Evolutionary conservation across 164 flowering plant species (phyloP).

Genomic region (Tetrastigma voinierianum): DNA sequence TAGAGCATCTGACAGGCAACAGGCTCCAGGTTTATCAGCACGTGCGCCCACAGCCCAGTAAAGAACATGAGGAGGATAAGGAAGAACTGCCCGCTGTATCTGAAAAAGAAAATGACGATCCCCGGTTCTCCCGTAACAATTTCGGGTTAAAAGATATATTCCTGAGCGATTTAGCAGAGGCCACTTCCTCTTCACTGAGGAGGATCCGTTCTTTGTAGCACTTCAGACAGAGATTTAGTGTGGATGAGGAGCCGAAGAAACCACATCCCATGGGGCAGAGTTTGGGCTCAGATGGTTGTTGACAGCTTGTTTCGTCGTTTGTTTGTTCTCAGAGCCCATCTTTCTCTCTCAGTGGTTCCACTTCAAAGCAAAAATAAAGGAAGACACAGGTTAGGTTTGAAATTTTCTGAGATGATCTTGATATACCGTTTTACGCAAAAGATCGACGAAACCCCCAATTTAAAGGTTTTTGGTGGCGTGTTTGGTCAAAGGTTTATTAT

Average conservation of each 20-base stretch:
- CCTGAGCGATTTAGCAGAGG: constrained; percentile 34
- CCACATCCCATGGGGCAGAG: constrained; percentile 62
- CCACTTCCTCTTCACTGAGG: constrained; percentile 36
- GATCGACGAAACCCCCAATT: no score
- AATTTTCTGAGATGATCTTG: background rate
- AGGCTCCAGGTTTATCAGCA: background rate
- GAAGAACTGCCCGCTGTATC: no score
- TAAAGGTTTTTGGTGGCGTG: no score
- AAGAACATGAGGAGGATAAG: no score
- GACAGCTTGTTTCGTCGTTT: constrained; percentile 34
- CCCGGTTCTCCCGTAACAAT: background rate
- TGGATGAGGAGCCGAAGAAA: constrained; percentile 51
- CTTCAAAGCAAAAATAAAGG: background rate
- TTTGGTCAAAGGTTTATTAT: no score
- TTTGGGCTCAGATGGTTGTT: constrained; percentile 36
- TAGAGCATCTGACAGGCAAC: constrained; percentile 19
- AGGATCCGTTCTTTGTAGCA: constrained; percentile 58
- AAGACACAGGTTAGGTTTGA: background rate
- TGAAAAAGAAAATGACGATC: background rate
- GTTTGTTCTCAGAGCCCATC: constrained; percentile 39
- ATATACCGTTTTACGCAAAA: no score
- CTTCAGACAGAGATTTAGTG: constrained; percentile 55
- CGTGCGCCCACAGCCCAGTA: no score
- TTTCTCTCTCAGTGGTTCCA: background rate
- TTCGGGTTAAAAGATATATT: constrained; percentile 22